phyloP scores from a whole-genome alignment of 108 stramenopile species.

The Nannochloropsis gaditana region DNA sequence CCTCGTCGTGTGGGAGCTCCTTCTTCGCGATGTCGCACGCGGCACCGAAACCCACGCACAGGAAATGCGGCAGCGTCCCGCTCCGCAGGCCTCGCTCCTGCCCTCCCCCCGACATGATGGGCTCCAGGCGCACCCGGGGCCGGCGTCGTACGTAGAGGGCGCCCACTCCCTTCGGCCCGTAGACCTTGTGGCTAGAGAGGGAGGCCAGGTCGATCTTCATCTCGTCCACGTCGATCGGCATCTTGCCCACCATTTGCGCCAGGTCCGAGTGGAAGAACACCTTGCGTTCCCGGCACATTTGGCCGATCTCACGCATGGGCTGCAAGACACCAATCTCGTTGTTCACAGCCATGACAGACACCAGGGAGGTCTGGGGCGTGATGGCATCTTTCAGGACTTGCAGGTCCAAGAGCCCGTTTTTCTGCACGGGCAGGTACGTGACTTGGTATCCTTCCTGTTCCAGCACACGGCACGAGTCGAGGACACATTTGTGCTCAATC shows the following conservation, averaged over 20 bases:
- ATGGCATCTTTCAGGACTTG: slow-evolving; percentile 73
- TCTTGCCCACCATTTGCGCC: slow-evolving; percentile 89
- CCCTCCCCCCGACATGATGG: slow-evolving; percentile 90
- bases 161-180: slow-evolving; percentile 98
- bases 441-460: slow-evolving; percentile 96
- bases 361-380: slow-evolving; percentile 82
- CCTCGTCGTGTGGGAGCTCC: slow-evolving; percentile 75
- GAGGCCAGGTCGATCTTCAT: slow-evolving; percentile 90
- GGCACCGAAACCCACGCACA: slow-evolving; percentile 87
- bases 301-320: slow-evolving; percentile 87
- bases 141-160: slow-evolving; percentile 93
- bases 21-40: slow-evolving; percentile 76
- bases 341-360: slow-evolving; percentile 97
- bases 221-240: slow-evolving; percentile 90
- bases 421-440: slow-evolving; percentile 80
- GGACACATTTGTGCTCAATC: slow-evolving; percentile 99
- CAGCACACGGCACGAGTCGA: slow-evolving; percentile 88
- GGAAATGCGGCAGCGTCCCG: slow-evolving; percentile 77
- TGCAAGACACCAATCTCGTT: slow-evolving; percentile 99
- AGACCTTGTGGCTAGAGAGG: slow-evolving; percentile 93
- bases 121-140: slow-evolving; percentile 94
- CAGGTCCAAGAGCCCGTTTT: slow-evolving; percentile 86
- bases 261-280: slow-evolving; percentile 96
- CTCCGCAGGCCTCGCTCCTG: slow-evolving; percentile 86
- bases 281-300: slow-evolving; percentile 78